Evolutionary conservation across 1,284 basidiomycete species (phyloP).

Genomic region (Naganishia liquefaciens): DNA sequence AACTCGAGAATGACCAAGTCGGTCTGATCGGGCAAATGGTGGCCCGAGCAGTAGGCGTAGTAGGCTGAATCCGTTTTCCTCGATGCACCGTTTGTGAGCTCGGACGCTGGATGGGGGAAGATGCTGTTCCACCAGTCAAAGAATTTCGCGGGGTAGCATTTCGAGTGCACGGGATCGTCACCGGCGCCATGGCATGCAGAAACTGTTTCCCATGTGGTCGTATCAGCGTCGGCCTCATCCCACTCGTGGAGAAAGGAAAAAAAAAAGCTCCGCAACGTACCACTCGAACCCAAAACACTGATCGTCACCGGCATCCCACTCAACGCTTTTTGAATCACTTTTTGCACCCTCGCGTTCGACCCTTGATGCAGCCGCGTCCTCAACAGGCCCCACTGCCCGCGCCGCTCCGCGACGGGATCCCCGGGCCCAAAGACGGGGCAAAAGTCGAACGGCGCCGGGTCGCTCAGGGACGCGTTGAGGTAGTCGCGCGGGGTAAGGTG

Average conservation of each 20-base stretch:
- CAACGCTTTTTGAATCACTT: conserved; percentile 79
- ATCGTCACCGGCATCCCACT: conserved; percentile 84
- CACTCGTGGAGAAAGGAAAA: not conserved
- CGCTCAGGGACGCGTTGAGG: conserved; percentile 55
- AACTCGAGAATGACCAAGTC: conserved; percentile 92
- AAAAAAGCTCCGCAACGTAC: conserved; percentile 57
- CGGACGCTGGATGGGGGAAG: conserved; percentile 90
- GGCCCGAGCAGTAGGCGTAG: conserved; percentile 85
- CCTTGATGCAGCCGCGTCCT: conserved; percentile 78
- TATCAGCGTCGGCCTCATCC: not conserved
- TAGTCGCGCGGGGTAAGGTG: conserved; percentile 53
- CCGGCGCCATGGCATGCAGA: conserved; percentile 92
- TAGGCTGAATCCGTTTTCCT: conserved; percentile 84
- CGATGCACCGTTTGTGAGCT: conserved; percentile 92
- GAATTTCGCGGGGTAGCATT: conserved; percentile 84
- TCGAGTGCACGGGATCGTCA: conserved; percentile 79
- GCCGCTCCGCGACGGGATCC: conserved; percentile 73
- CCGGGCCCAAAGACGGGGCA: conserved; percentile 82
- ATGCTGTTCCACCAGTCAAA: conserved; percentile 94
- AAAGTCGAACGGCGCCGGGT: conserved; percentile 79
- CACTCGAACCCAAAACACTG: conserved; percentile 82
- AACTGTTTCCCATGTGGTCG: conserved; percentile 63
- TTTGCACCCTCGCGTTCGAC: conserved; percentile 77
- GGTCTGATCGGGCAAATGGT: conserved; percentile 86
- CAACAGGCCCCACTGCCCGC: conserved; percentile 72